Evolutionary conservation across 306 rosid species (phyloP).

Genomic region (Vicia faba): DNA sequence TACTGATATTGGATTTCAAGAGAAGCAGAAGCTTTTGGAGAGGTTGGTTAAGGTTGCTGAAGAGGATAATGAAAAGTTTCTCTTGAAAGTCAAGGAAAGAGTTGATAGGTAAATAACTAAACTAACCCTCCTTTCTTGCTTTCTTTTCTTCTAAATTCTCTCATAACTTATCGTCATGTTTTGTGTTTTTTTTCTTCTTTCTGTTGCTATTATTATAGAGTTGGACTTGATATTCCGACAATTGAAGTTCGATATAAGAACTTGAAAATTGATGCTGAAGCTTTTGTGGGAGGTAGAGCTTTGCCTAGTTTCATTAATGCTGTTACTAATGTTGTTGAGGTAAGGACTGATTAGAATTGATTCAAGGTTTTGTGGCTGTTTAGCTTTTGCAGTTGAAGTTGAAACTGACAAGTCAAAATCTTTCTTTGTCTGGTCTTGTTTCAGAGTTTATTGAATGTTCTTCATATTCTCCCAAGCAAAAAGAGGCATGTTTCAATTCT

Average conservation of each 20-base stretch:
- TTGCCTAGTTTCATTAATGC: conserved; percentile 62
- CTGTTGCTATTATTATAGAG: conserved; percentile 49
- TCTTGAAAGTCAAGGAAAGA: conserved; percentile 61
- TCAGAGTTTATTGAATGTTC: conserved; percentile 39
- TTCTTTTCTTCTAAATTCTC: not conserved
- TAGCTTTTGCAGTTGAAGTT: not conserved
- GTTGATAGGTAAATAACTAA: conserved; percentile 46
- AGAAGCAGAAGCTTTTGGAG: conserved; percentile 45
- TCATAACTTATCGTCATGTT: not conserved
- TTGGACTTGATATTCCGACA: conserved; percentile 71
- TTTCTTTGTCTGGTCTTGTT: not conserved
- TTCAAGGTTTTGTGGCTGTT: not conserved
- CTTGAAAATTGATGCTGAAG: conserved; percentile 67
- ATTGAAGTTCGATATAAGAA: conserved; percentile 78
- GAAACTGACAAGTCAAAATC: not conserved
- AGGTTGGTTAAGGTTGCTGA: conserved; percentile 56
- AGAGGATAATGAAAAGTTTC: conserved; percentile 53
- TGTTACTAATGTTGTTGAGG: conserved; percentile 48
- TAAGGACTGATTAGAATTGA: not conserved
- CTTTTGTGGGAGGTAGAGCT: conserved; percentile 74
- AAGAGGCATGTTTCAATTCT: conserved; percentile 62
- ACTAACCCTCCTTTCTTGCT: not conserved
- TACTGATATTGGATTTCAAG: conserved; percentile 46
- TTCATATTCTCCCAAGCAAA: conserved; percentile 44
- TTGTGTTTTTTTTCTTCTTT: not conserved